phyloP scores from a whole-genome alignment of 169 alveolate species.

The Babesia gibsoni region DNA sequence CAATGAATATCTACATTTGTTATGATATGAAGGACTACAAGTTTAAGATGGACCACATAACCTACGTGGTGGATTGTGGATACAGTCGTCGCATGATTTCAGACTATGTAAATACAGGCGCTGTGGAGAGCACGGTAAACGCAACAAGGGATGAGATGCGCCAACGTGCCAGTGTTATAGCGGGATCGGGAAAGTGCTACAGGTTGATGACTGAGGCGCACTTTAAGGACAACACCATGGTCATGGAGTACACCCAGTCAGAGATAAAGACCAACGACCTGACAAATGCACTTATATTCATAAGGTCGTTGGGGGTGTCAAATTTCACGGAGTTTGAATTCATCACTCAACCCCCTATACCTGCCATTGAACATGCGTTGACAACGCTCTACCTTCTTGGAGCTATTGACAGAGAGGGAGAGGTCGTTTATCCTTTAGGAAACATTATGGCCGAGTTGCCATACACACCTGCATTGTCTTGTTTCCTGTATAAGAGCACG shows the following conservation, averaged over 20 bases:
- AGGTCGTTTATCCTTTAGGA: constrained; percentile 52
- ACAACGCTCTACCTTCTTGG: constrained; percentile 39
- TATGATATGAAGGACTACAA: constrained; percentile 28
- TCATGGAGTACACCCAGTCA: constrained; percentile 41
- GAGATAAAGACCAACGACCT: constrained; percentile 63
- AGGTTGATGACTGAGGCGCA: constrained; percentile 41
- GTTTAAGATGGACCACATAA: constrained; percentile 25
- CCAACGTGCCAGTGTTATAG: constrained; percentile 22
- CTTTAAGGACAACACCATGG: constrained; percentile 9
- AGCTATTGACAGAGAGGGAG: constrained; percentile 55
- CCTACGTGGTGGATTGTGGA: constrained; percentile 55
- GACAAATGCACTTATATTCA: constrained; percentile 25
- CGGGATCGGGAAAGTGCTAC: constrained; percentile 40
- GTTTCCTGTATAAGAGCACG: constrained; percentile 43
- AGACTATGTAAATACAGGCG: constrained; percentile 48
- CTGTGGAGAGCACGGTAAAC: constrained; percentile 16
- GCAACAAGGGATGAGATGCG: constrained; percentile 63
- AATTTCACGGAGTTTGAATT: constrained; percentile 54
- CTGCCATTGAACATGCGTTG: constrained; percentile 51
- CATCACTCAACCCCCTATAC: constrained; percentile 52
- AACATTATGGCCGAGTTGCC: constrained; percentile 59
- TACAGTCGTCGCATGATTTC: constrained; percentile 31
- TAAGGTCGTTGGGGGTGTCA: constrained; percentile 49
- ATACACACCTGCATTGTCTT: constrained; percentile 45
- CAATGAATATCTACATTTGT: constrained; percentile 42